phyloP scores from a whole-genome alignment of 352 stramenopile species.

The Phytophthora lateralis region DNA sequence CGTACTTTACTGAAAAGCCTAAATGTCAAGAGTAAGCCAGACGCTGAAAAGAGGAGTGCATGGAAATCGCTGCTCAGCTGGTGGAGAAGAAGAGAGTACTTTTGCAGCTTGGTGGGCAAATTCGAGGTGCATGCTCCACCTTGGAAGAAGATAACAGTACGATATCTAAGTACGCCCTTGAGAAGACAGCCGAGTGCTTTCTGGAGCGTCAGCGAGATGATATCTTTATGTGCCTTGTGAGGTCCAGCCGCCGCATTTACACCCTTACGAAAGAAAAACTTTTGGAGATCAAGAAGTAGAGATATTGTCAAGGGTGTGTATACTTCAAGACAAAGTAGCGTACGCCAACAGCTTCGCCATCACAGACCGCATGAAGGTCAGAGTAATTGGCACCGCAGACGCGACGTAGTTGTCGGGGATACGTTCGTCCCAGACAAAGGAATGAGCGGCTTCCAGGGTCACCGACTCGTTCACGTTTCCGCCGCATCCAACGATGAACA shows the following conservation, averaged over 20 bases:
- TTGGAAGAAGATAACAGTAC: neutral
- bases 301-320: neutral
- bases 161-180: conserved; percentile 3
- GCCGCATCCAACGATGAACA: conserved; percentile 36
- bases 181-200: conserved; percentile 9
- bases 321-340: neutral
- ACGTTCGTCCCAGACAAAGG: conserved; percentile 43
- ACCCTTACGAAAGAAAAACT: conserved; percentile 18
- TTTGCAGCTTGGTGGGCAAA: conserved; percentile 8
- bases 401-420: conserved; percentile 37
- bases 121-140: neutral
- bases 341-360: conserved; percentile 31
- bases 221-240: conserved; percentile 16
- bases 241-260: conserved; percentile 18
- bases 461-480: conserved; percentile 39
- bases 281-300: neutral
- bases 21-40: conserved; percentile 16
- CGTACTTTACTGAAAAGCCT: conserved; percentile 9
- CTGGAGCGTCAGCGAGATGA: conserved; percentile 22
- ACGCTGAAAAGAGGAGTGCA: conserved; percentile 23
- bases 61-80: conserved; percentile 17
- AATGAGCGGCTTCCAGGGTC: conserved; percentile 27
- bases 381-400: conserved; percentile 24
- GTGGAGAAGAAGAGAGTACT: conserved; percentile 12
- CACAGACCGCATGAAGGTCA: conserved; percentile 28